These are phyloP conservation scores for Cercospora canescens DNA, from an alignment of 2,329 filamentous ascomycete genomes.

Conservation along the genomic window DNA sequence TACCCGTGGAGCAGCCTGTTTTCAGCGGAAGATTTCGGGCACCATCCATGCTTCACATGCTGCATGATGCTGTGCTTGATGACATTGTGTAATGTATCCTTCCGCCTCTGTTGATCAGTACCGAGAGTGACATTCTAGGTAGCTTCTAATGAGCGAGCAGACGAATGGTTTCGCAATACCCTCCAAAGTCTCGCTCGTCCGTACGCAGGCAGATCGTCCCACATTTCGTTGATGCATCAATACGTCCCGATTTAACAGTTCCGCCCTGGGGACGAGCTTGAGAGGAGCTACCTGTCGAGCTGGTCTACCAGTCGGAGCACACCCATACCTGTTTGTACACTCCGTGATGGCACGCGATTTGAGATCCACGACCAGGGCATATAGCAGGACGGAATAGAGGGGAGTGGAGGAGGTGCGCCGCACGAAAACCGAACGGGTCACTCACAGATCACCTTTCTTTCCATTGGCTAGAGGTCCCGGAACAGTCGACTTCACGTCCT, in stretches of 20 bases:
- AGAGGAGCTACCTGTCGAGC: not conserved
- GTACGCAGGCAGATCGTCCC: not conserved
- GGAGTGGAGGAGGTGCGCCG: not conserved
- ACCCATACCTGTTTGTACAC: not conserved
- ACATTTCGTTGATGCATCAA: not conserved
- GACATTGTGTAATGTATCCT: not conserved
- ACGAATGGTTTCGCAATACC: not conserved
- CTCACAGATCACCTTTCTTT: not conserved
- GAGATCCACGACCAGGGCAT: not conserved
- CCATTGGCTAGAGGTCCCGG: constrained; percentile 4
- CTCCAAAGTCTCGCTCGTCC: not conserved
- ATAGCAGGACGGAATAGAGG: not conserved
- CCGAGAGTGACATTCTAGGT: not conserved
- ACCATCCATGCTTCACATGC: not conserved
- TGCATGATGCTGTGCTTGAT: constrained; percentile 1
- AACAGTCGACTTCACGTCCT: constrained; percentile 4
- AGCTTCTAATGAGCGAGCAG: not conserved
- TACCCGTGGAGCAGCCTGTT: not conserved
- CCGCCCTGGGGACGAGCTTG: not conserved
- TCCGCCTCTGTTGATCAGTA: not conserved
- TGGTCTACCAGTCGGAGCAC: not conserved
- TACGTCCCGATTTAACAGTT: not conserved
- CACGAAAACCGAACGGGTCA: constrained; percentile 14
- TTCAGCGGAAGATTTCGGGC: constrained; percentile 2
- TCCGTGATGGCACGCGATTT: not conserved